Evolutionary conservation across 2,329 filamentous ascomycete genomes (phyloP).

Genomic region (Phaeophleospora eucalypticola): DNA sequence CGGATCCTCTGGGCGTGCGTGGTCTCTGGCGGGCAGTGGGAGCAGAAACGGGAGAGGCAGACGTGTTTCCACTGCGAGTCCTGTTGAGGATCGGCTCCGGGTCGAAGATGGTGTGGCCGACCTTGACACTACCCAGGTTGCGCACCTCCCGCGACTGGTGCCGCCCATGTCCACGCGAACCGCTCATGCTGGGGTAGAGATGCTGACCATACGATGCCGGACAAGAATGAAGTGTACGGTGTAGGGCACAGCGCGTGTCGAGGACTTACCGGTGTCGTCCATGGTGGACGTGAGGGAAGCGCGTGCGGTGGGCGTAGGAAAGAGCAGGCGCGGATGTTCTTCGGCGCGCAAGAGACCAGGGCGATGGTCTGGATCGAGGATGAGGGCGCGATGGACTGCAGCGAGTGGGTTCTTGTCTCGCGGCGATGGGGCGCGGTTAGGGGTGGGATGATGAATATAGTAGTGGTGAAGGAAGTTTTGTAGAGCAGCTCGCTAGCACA

Average conservation of each 20-base stretch:
- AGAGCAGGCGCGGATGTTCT: neutral
- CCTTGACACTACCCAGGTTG: constrained; percentile 11
- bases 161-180: constrained; percentile 3
- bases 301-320: neutral
- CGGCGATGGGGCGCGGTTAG: neutral
- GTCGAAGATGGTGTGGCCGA: constrained; percentile 13
- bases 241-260: too few relatives aligned
- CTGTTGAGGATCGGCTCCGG: too few relatives aligned
- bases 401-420: too few relatives aligned
- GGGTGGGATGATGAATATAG: neutral
- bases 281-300: constrained; percentile 13
- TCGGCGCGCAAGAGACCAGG: neutral
- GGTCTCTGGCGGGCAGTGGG: too few relatives aligned
- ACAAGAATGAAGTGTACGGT: too few relatives aligned
- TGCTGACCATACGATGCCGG: too few relatives aligned
- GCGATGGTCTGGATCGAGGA: neutral
- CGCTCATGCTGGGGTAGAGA: too few relatives aligned
- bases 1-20: too few relatives aligned
- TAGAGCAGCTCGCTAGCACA: too few relatives aligned
- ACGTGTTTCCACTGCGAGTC: too few relatives aligned
- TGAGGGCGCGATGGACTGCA: neutral
- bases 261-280: constrained; percentile 20
- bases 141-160: neutral
- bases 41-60: too few relatives aligned
- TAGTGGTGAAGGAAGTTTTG: too few relatives aligned